Base-by-base conservation (phyloP, 305 asterid genomes). In the Fraxinus angustifolia region DNA sequence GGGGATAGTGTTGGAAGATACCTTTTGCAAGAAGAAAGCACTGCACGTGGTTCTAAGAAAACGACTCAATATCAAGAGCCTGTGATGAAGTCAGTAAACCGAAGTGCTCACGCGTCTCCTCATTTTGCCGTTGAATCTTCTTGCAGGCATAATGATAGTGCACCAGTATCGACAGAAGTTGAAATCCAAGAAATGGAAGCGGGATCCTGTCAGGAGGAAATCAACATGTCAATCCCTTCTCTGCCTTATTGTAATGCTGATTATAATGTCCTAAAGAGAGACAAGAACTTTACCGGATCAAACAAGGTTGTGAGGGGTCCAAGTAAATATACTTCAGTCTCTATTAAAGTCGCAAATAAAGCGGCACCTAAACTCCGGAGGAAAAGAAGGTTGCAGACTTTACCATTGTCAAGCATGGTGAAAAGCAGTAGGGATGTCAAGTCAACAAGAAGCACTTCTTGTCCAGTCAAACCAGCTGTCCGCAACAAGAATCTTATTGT, bases 401-500 rank as follows among this genome's bases (percentile, higher is more conserved):
- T 77, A 74, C 71, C 93, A 81, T 82, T 92, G 72, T 85, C 92
- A 45, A 89, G 80, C 81, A 84, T 91, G 12, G 81, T 78, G 12
- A 91, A 84, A 87, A 82, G 78, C 84, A 87, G 83, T 81, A 92
- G 88, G 88, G 93, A 87, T 42, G 67, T 68, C 78, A 91, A 86
- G 87, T 77, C 90, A 48, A 84, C 77, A 16, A 89, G 88, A 87
- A 86, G 56, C 84, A 75, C 87, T 60, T 65, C 90, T 21, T 90
- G 91, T 78, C 78, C 87, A 8, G 83, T 83, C 83, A 95, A 89
- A 85, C 88, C 94, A 56, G 91, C 86, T 8, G 35, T 83, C 82
- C 89, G 89, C 86, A 91, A 84, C 86, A 93, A 88, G 93, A 88
- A 83, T 81, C 74, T 86, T 31, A 82, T 78, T 80, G 84, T 86